phyloP scores from a whole-genome alignment of 2,329 filamentous ascomycete genomes.

The Beauveria sp. region DNA sequence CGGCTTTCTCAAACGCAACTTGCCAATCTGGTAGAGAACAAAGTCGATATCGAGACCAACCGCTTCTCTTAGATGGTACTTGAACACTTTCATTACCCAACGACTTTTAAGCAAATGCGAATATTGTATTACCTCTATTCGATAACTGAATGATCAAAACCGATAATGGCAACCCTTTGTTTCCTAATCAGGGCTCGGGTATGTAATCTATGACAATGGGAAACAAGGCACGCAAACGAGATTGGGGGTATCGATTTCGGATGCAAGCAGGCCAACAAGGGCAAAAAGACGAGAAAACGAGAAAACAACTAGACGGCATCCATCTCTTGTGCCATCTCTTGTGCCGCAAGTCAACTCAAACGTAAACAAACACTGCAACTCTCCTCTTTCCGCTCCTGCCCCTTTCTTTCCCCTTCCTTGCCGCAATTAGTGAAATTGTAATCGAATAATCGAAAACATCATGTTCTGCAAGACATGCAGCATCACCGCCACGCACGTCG shows the following conservation, averaged over 20 bases:
- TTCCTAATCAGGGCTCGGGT: neutral
- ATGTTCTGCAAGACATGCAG: conserved; percentile 65
- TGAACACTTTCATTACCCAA: too few species aligned
- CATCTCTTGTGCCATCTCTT: neutral
- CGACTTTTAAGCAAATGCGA: neutral
- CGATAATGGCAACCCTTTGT: neutral
- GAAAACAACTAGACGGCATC: neutral
- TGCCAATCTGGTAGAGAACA: too few species aligned
- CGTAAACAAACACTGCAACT: neutral
- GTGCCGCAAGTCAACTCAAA: neutral
- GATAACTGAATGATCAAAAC: neutral
- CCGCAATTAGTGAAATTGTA: conserved; percentile 43
- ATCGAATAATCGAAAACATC: conserved; percentile 60
- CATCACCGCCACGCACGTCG: conserved; percentile 57
- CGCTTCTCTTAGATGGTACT: too few species aligned
- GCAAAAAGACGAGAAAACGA: neutral
- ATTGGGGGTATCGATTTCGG: neutral
- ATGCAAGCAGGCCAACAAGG: neutral
- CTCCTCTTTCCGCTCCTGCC: neutral
- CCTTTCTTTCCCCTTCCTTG: neutral
- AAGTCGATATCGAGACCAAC: too few species aligned
- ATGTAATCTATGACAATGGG: neutral
- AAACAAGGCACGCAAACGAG: neutral
- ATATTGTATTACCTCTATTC: conserved; percentile 1
- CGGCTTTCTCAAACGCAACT: too few species aligned